These are phyloP conservation scores for Ganoderma multipileum DNA, from an alignment of 1,284 basidiomycete genomes.

Conservation along the genomic window DNA sequence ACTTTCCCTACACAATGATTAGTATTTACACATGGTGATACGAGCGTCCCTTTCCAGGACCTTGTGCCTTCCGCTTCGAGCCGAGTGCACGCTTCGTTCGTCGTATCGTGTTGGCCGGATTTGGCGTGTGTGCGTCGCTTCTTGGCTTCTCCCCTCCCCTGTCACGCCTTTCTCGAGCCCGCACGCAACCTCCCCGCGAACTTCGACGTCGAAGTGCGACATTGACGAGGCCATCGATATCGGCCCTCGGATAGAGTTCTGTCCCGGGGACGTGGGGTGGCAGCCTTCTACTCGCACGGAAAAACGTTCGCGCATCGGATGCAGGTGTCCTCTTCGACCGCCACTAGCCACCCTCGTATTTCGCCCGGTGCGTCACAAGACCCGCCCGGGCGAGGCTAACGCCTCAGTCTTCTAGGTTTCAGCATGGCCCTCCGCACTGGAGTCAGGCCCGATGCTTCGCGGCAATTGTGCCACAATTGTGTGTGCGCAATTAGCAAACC, in stretches of 20 bases:
- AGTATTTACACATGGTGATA: constrained; percentile 28
- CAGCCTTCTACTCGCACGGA: constrained; percentile 22
- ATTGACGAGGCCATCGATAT: constrained; percentile 26
- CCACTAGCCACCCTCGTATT: constrained; percentile 4
- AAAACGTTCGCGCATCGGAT: constrained; percentile 1
- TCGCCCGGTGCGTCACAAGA: constrained; percentile 24
- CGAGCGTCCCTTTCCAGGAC: constrained; percentile 3
- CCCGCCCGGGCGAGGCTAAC: constrained; percentile 2
- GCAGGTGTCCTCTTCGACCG: neutral
- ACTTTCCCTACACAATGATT: constrained; percentile 25
- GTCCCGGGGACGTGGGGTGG: constrained; percentile 10
- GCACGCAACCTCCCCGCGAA: constrained; percentile 1
- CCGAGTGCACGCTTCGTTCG: constrained; percentile 15
- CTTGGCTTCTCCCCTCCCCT: constrained; percentile 4
- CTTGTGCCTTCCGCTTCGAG: constrained; percentile 7
- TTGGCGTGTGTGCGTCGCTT: constrained; percentile 10
- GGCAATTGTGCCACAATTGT: constrained; percentile 15
- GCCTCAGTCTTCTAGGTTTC: neutral
- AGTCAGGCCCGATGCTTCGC: constrained; percentile 19
- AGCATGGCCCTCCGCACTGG: neutral
- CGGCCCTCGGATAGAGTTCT: constrained; percentile 25
- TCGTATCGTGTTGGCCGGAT: constrained; percentile 11
- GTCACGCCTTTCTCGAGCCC: constrained; percentile 9
- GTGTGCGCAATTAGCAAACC: neutral
- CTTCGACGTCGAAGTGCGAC: constrained; percentile 19